A percentile compares a stretch with the other conserved stretches of the same genome.
Evolutionary conservation across 768 basidiomycete species (phyloP).

Genomic region (Termitomyces sp.): DNA sequence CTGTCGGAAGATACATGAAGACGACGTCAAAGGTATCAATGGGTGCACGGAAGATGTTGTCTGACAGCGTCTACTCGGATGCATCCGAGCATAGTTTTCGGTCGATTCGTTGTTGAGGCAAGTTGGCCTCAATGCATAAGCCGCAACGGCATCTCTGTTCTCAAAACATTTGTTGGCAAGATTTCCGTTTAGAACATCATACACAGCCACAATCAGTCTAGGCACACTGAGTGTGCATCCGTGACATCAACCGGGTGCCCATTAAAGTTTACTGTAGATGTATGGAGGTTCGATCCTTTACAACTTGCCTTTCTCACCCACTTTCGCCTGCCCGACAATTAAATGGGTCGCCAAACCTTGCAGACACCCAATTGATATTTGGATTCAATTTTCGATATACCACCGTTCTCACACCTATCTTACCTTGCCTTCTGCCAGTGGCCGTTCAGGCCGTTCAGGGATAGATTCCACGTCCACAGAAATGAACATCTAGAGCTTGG

Average conservation of each 20-base stretch:
- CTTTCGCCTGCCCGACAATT: not conserved
- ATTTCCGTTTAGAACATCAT: not conserved
- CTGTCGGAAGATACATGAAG: not conserved
- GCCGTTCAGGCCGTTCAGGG: not conserved
- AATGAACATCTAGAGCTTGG: not conserved
- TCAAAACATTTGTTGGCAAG: too few species aligned
- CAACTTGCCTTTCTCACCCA: not conserved
- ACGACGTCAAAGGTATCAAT: not conserved
- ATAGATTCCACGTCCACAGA: not conserved
- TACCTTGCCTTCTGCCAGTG: not conserved
- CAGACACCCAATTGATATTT: not conserved
- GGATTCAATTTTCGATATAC: not conserved
- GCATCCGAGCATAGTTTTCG: not conserved
- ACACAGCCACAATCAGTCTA: not conserved
- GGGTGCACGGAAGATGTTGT: too few species aligned
- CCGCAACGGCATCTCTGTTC: too few species aligned
- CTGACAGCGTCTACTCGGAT: not conserved
- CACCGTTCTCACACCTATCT: not conserved
- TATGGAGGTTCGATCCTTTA: not conserved
- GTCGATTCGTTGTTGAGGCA: too few species aligned
- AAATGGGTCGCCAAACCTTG: not conserved
- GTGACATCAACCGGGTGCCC: not conserved
- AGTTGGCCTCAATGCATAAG: too few species aligned
- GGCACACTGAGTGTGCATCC: not conserved
- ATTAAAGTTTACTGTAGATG: too few species aligned